Evolutionary conservation across 2,329 filamentous ascomycete genomes (phyloP), one percentile per base, ranked within the genome.

Genomic region (Trichoderma koningiopsis): DNA sequence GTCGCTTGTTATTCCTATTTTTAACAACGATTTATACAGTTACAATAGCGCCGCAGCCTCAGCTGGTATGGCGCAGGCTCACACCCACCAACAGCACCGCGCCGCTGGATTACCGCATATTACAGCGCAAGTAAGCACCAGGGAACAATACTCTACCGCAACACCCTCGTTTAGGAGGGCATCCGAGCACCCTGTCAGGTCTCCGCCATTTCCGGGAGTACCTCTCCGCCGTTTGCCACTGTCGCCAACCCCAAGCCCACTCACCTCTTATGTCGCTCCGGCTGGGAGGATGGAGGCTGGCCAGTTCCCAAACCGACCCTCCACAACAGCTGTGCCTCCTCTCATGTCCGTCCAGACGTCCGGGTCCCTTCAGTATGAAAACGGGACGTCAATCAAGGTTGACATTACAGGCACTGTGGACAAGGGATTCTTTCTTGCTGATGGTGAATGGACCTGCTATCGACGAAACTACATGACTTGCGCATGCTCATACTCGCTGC

Each of bases 361-460:
- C 64, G 87, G 88, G 52, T 85, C 85, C n/a, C 85, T 93, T 68
- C 84, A 85, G 68, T 91, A 90, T 74, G 82, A 80, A 4, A 86
- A 92, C 60, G 78, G 76, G 7, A 81, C 82, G 2, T 82, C 84
- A 0, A 85, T 96, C 72, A 90, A 89, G 72, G 86, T 92, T 24
- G 90, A 92, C 16, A 92, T 97, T 72, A 85, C 90, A 35, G 92
- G 92, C 43, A 91, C 89, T 74, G 93, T 97, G 70, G 92, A 96
- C 78, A 96, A 97, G 75, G 94, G 94, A 0, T 96, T 97, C 81
- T 97, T 97, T 77, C 83, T 89, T 43, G 87, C 86, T 6, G 94
- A 96, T 68, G 85, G 87, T 22, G 92, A 94, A 74, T 97, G 93
- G 93, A 97, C 94, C 0, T 97, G 94, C 81, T 97, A 97, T 77